These are phyloP conservation scores for Millerozyma acaciae DNA, from an alignment of 805 yeast species.

Conservation along the genomic window DNA sequence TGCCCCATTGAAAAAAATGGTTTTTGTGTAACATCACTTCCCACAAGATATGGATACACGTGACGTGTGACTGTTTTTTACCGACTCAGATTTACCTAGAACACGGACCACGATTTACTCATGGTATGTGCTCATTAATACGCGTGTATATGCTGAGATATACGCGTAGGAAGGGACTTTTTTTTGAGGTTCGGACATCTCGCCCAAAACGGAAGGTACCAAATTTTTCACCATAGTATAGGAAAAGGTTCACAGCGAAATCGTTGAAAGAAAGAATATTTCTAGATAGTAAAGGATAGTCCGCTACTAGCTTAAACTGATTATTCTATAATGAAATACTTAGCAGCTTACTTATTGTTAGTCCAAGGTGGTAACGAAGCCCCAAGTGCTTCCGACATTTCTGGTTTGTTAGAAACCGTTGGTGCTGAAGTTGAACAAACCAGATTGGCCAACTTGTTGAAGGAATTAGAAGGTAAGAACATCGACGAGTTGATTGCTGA, in stretches of 20 bases:
- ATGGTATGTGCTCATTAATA: too few relatives aligned
- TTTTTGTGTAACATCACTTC: too few relatives aligned
- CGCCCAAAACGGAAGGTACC: too few relatives aligned
- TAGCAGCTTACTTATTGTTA: slow-evolving; percentile 46
- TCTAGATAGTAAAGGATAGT: slow-evolving; percentile 62
- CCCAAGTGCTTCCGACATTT: slow-evolving; percentile 42
- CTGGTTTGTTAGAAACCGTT: slow-evolving; percentile 38
- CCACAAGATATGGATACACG: too few relatives aligned
- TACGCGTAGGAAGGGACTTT: slow-evolving; percentile 2
- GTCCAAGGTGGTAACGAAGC: slow-evolving; percentile 44
- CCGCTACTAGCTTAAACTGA: slow-evolving; percentile 78
- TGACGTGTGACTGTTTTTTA: slow-evolving; percentile 2
- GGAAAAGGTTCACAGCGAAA: too few relatives aligned
- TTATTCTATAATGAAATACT: slow-evolving; percentile 60
- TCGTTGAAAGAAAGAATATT: neutral
- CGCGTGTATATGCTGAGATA: neutral
- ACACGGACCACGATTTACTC: neutral
- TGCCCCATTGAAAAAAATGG: too few relatives aligned
- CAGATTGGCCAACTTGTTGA: slow-evolving; percentile 73
- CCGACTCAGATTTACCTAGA: neutral
- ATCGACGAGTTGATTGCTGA: slow-evolving; percentile 85
- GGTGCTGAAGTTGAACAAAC: slow-evolving; percentile 94
- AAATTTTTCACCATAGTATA: too few relatives aligned
- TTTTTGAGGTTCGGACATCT: too few relatives aligned
- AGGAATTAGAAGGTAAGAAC: slow-evolving; percentile 91